Base-by-base conservation (phyloP, 257 asterid species). In the Solanum clarkiae region DNA sequence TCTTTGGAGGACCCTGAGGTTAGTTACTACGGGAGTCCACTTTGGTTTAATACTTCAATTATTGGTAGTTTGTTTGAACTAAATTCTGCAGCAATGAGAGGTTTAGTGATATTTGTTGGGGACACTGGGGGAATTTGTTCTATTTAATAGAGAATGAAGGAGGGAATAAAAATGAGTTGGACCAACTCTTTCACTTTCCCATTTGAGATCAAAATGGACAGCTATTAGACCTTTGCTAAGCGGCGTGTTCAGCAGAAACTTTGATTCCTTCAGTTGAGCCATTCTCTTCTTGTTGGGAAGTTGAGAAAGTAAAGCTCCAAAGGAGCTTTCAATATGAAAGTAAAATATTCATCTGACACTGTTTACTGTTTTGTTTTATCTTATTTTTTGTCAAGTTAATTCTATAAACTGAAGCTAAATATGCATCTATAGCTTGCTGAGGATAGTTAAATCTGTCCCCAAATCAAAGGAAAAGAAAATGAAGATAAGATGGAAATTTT, bases 1-100 rank as follows among this genome's bases (percentile, higher is more conserved):
- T 85, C 94, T 69, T 80, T 84, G 69, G 91, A 89, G 85, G 91
- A 92, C 89, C 87, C 91, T 84, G 97, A 92, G 99, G 99, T 95
- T 84, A 87, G 84, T 83, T 77, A n/a, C 16, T 26, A 77, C 22
- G 29, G 45, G 62, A 17, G 10, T 77, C 22, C 82, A 77, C 56
- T 77, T 77, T 51, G 47, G 82, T 77, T 77, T 77, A 15, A 12
- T 63, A 63, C 18, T 24, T 6, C 5, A 63, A 51, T 26, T 51
- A 51, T 77, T 51, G 26, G 24, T 26, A 51, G 65, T 77, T 40
- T 77, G 26, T 4, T 53, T 51, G 45, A 29, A 51, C 10, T 24
- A 24, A 77, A 51, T 51, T 77, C 5, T 29, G 24, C 62, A 77
- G 45, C 82, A 24, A 14, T 75, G 82, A 49, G 22, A 74, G 59